phyloP scores from a whole-genome alignment of 2,329 filamentous ascomycete genomes.

The Hypoxylon sp. region DNA sequence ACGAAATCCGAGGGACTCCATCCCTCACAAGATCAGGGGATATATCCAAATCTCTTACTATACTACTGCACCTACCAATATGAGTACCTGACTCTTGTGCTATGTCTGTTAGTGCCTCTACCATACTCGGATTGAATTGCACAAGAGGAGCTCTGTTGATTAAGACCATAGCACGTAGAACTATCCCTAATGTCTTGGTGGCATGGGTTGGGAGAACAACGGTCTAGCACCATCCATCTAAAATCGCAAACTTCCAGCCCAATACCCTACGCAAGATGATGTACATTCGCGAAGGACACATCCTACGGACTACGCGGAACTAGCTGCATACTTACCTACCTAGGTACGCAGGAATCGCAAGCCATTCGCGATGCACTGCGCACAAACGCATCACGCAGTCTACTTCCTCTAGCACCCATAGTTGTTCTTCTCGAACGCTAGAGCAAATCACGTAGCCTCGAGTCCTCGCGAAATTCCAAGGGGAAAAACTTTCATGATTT shows the following conservation, averaged over 20 bases:
- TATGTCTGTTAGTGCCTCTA: not conserved
- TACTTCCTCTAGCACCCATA: not conserved
- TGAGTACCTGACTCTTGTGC: not conserved
- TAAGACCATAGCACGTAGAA: not conserved
- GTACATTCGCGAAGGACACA: no score
- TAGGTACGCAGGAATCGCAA: not conserved
- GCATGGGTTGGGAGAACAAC: not conserved
- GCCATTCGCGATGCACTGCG: not conserved
- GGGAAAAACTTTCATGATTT: slow-evolving; percentile 19
- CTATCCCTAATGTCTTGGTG: not conserved
- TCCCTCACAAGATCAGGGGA: no score
- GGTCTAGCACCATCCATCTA: not conserved
- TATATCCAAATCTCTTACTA: no score
- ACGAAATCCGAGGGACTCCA: no score
- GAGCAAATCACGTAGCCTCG: not conserved
- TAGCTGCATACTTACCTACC: no score
- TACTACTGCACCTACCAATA: no score
- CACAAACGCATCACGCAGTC: not conserved
- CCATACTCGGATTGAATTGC: no score
- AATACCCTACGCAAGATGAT: not conserved
- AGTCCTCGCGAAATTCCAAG: not conserved
- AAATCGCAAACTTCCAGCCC: not conserved
- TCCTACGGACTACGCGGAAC: not conserved
- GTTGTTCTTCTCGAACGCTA: not conserved
- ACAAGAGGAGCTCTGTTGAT: not conserved